Base-by-base conservation (phyloP, 2,329 filamentous ascomycete species). In the Bretziella fagacearum region DNA sequence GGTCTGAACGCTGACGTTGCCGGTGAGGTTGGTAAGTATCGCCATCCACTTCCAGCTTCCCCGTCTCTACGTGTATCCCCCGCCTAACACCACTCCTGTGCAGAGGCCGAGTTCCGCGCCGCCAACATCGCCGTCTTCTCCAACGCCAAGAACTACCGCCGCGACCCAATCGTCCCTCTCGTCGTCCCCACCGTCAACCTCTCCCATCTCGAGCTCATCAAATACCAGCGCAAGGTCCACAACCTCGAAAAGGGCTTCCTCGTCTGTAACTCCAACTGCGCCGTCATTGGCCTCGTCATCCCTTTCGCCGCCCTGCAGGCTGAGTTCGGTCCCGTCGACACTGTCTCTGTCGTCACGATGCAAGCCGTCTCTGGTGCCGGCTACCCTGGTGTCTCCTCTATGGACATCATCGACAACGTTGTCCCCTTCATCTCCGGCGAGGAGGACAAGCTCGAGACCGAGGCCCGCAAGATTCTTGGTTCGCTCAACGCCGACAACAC, bases 201-300 rank as follows among this genome's bases (percentile, higher is more conserved):
- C 10, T 65, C 75, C 36, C 89, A 96, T 64, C 74, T 95, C 56
- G 75, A 81, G 58, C 72, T 95, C 52, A 89, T 96, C 59, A 80
- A 82, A n/a, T 79, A 93, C 63, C 89, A 96, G 67, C 74, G 84
- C 52, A 70, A 76, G 58, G 71, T 81, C 36, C 75, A 82, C 61
- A 67, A 68, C 23, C 70, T 94, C 37, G 68, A 81, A 52, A 86
- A 83, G 64, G 91, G 91, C 20, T 94, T 96, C 67, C 67, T 96
- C 30, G 85, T 95, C 51, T 96, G 89, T 73, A 96, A 96, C 69
- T 93, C 85, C 54, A 96, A 96, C 68, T 98, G 91, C 66, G 89
- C 89, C 48, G 89, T 95, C 58, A 94, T 96, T 57, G 89, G 89
- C 41, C 77, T 96, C 50, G 89, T 95, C 52, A 93, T 94, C 53